phyloP scores from a whole-genome alignment of 2,329 filamentous ascomycete species.

The Cladosporium oxysporum region DNA sequence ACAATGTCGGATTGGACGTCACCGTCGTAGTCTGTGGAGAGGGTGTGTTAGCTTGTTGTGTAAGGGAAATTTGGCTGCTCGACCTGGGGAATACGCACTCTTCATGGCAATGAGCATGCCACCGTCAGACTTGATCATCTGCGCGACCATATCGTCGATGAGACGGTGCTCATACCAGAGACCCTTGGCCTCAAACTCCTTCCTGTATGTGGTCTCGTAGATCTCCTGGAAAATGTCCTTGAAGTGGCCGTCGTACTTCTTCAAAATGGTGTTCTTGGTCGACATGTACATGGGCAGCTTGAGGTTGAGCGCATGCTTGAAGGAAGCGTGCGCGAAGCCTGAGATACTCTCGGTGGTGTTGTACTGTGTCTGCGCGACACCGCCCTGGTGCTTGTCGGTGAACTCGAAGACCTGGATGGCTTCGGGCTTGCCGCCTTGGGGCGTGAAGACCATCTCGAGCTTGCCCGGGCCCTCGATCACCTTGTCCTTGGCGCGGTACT shows the following conservation, averaged over 20 bases:
- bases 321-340: constrained; percentile 93
- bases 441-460: constrained; percentile 93
- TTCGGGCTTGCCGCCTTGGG: constrained; percentile 75
- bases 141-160: constrained; percentile 99
- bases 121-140: constrained; percentile 99
- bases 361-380: constrained; percentile 93
- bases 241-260: constrained; percentile 98
- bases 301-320: constrained; percentile 92
- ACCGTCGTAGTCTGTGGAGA: constrained; percentile 83
- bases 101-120: constrained; percentile 98
- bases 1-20: constrained; percentile 99
- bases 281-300: constrained; percentile 96
- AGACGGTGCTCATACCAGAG: constrained; percentile 99
- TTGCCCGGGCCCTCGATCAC: constrained; percentile 82
- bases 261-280: constrained; percentile 99
- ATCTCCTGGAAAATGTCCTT: constrained; percentile 99
- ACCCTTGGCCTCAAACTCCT: constrained; percentile 82
- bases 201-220: constrained; percentile 84
- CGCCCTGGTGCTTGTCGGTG: constrained; percentile 68
- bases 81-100: constrained; percentile 62
- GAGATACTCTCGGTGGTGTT: constrained; percentile 95
- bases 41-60: not conserved
- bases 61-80: too few species aligned
- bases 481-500: constrained; percentile 94
- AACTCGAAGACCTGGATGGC: constrained; percentile 90